phyloP scores from a whole-genome alignment of 1,284 basidiomycete species.

The Ceratobasidium sp. region DNA sequence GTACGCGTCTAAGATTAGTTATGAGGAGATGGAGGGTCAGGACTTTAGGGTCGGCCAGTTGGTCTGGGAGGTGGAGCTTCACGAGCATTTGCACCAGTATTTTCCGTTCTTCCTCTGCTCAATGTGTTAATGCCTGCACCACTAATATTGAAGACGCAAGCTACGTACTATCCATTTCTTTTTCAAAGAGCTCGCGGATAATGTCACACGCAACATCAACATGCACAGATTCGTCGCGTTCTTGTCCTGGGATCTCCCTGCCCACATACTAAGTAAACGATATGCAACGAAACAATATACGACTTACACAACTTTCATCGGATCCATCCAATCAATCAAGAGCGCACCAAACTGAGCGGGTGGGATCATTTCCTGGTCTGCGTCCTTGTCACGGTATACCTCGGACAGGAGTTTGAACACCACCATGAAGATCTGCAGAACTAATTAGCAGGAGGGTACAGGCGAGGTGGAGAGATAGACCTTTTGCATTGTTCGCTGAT shows the following conservation, averaged over 20 bases:
- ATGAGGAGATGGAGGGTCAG: constrained; percentile 72
- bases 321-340: constrained; percentile 94
- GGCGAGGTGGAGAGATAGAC: constrained; percentile 58
- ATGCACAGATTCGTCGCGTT: constrained; percentile 70
- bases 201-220: constrained; percentile 82
- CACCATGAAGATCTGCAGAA: constrained; percentile 76
- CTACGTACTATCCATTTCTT: constrained; percentile 60
- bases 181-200: constrained; percentile 68
- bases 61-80: constrained; percentile 80
- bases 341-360: constrained; percentile 84
- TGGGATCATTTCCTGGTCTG: constrained; percentile 82
- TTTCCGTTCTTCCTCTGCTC: constrained; percentile 81
- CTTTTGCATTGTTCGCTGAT: constrained; percentile 83
- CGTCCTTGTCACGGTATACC: constrained; percentile 78
- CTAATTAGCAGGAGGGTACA: constrained; percentile 1
- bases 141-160: neutral
- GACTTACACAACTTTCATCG: constrained; percentile 78
- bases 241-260: constrained; percentile 57
- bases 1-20: constrained; percentile 68
- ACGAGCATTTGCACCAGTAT: constrained; percentile 80
- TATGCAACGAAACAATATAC: constrained; percentile 50
- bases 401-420: constrained; percentile 75
- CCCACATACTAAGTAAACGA: neutral
- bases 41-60: constrained; percentile 69
- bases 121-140: neutral